These are phyloP conservation scores for Candida yuanshanica DNA, from an alignment of 805 yeast species.

Conservation along the genomic window DNA sequence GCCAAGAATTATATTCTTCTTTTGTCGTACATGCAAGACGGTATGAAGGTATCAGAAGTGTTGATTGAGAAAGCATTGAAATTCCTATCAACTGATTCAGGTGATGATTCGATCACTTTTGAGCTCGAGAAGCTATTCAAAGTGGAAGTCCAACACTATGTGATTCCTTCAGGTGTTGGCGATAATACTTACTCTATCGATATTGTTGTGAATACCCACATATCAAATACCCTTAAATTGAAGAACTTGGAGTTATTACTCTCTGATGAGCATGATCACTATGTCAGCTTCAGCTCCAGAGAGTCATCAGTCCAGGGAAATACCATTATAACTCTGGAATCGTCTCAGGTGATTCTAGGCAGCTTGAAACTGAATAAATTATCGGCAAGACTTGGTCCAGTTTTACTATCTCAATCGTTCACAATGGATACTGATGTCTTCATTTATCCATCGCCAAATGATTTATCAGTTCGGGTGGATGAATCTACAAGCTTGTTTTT, in stretches of 20 bases:
- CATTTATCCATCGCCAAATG: slow-evolving; percentile 11
- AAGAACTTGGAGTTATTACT: slow-evolving; percentile 22
- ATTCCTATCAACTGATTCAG: neutral
- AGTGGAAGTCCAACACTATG: slow-evolving; percentile 3
- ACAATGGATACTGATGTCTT: slow-evolving; percentile 1
- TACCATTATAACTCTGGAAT: slow-evolving; percentile 13
- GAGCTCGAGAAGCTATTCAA: slow-evolving; percentile 10
- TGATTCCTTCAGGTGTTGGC: slow-evolving; percentile 10
- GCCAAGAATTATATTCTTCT: slow-evolving; percentile 8
- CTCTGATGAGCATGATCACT: slow-evolving; percentile 4
- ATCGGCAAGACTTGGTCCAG: slow-evolving; percentile 21
- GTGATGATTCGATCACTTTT: neutral
- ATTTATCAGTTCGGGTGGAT: slow-evolving; percentile 14
- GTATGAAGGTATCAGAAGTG: neutral
- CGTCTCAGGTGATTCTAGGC: slow-evolving; percentile 31
- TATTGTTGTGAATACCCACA: slow-evolving; percentile 4
- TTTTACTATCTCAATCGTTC: slow-evolving; percentile 21
- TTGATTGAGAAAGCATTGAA: slow-evolving; percentile 1
- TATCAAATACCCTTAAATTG: slow-evolving; percentile 10
- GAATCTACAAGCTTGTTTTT: slow-evolving; percentile 15
- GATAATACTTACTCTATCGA: slow-evolving; percentile 6
- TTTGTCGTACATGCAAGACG: slow-evolving; percentile 4
- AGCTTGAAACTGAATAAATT: slow-evolving; percentile 25
- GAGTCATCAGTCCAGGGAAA: neutral
- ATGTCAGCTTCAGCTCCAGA: slow-evolving; percentile 2